phyloP scores from a whole-genome alignment of 768 basidiomycete species.

The Nidularia pulvinata region DNA sequence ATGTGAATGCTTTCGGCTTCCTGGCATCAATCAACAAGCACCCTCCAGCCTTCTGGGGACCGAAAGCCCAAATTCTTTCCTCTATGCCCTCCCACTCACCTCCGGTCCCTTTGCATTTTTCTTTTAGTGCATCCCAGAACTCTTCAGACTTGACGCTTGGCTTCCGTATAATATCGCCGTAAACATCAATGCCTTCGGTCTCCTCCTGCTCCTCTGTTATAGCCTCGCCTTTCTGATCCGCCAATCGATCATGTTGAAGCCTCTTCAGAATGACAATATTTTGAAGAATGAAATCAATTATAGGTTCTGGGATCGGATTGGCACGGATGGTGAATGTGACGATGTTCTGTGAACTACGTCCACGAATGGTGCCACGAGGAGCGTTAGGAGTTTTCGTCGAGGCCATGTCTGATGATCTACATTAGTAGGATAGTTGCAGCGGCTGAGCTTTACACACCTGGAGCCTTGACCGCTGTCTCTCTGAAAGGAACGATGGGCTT shows the following conservation, averaged over 20 bases:
- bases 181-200: constrained; percentile 37
- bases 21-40: constrained; percentile 85
- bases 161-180: constrained; percentile 59
- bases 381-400: constrained; percentile 74
- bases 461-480: constrained; percentile 85
- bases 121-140: constrained; percentile 76
- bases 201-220: constrained; percentile 37
- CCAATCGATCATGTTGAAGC: constrained; percentile 48
- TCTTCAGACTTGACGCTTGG: constrained; percentile 70
- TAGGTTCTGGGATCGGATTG: constrained; percentile 66
- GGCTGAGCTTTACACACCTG: constrained; percentile 42
- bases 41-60: constrained; percentile 84
- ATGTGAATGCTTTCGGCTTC: constrained; percentile 39
- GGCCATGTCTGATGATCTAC: constrained; percentile 71
- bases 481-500: constrained; percentile 98
- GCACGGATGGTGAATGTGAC: constrained; percentile 88
- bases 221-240: constrained; percentile 19
- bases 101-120: constrained; percentile 66
- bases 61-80: constrained; percentile 88
- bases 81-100: constrained; percentile 82
- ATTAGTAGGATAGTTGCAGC: background rate
- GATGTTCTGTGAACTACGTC: constrained; percentile 64
- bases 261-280: constrained; percentile 67
- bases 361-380: constrained; percentile 76
- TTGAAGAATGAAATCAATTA: constrained; percentile 77